phyloP scores from a whole-genome alignment of 164 flowering plant species.

The Euptelea pleiosperma region DNA sequence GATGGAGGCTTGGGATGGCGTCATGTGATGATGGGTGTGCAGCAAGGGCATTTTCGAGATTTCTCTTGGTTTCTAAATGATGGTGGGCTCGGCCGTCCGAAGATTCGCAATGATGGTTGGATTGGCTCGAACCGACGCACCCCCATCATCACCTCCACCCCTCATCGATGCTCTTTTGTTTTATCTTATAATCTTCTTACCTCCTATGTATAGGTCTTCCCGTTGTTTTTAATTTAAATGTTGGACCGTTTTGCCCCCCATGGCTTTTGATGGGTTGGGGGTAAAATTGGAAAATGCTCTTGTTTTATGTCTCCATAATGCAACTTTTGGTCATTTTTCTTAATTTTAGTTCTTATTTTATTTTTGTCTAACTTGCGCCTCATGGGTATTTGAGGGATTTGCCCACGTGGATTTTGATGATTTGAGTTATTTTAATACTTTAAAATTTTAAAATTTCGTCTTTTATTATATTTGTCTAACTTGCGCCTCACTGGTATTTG shows the following conservation, averaged over 20 bases:
- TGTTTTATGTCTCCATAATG: too few species aligned
- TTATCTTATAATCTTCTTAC: constrained; percentile 10
- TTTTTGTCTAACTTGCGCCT: neutral
- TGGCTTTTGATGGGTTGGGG: too few species aligned
- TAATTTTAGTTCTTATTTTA: neutral
- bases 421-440: too few species aligned
- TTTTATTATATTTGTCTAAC: too few species aligned
- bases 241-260: too few species aligned
- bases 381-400: neutral
- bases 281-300: too few species aligned
- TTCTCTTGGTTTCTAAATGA: constrained; percentile 41
- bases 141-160: constrained; percentile 47
- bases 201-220: too few species aligned
- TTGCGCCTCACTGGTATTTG: neutral
- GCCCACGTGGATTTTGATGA: too few species aligned
- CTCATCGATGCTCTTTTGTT: constrained; percentile 50
- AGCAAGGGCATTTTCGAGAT: constrained; percentile 10
- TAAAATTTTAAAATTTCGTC: too few species aligned
- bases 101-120: constrained; percentile 96
- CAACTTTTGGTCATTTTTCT: too few species aligned
- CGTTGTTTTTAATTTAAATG: too few species aligned
- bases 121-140: constrained; percentile 52
- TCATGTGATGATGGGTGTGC: constrained; percentile 55
- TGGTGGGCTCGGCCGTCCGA: constrained; percentile 65
- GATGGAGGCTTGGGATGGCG: constrained; percentile 35